These are phyloP conservation scores for Kwoniella bestiolae DNA, from an alignment of 768 basidiomycete species.

Conservation along the genomic window DNA sequence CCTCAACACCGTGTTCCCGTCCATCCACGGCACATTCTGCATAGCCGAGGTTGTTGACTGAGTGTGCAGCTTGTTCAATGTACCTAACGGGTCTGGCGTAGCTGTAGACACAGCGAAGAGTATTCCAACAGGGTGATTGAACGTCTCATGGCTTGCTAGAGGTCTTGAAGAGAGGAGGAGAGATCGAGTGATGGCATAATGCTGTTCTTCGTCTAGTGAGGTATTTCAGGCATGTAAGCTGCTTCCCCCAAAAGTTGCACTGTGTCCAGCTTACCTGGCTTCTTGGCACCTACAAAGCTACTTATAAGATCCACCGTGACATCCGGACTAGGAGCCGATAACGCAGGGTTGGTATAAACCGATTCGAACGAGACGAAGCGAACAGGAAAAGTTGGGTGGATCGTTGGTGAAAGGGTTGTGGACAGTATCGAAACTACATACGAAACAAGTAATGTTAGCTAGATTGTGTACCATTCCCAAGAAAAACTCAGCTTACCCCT, in stretches of 20 bases:
- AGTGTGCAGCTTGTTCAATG: slow-evolving; percentile 42
- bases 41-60: slow-evolving; percentile 27
- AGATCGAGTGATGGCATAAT: slow-evolving; percentile 52
- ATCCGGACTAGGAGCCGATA: slow-evolving; percentile 46
- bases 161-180: slow-evolving; percentile 52
- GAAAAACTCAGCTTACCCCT: slow-evolving; percentile 38
- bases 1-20: slow-evolving; percentile 41
- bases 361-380: slow-evolving; percentile 52
- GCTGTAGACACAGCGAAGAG: slow-evolving; percentile 53
- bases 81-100: slow-evolving; percentile 48
- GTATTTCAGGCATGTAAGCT: slow-evolving; percentile 2
- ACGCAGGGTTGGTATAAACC: slow-evolving; percentile 34
- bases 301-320: slow-evolving; percentile 51
- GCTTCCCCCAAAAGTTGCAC: background rate
- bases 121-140: slow-evolving; percentile 55
- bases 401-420: slow-evolving; percentile 49
- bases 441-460: slow-evolving; percentile 4
- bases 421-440: slow-evolving; percentile 52
- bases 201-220: slow-evolving; percentile 48
- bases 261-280: slow-evolving; percentile 36
- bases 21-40: slow-evolving; percentile 49
- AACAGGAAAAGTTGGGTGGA: slow-evolving; percentile 53
- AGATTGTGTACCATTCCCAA: background rate
- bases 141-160: slow-evolving; percentile 50
- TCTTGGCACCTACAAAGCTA: slow-evolving; percentile 42